Percentiles rank a stretch among this genome's conserved stretches.
Evolutionary conservation across 148 eudicot species (phyloP).

Genomic region (Spergularia marina): DNA sequence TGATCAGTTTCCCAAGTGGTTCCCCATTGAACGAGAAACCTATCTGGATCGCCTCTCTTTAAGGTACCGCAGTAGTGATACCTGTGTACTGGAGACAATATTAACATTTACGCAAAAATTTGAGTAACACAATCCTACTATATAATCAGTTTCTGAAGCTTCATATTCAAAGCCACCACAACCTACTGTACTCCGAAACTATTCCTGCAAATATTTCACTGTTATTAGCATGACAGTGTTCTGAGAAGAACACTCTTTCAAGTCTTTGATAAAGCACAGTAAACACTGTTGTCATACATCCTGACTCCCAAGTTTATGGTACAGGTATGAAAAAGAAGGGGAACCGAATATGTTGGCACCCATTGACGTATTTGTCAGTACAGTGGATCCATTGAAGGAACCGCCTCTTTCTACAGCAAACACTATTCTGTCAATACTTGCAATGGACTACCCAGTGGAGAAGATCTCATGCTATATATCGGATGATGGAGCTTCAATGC

Average conservation of each 20-base stretch:
- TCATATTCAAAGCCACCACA: too few species aligned
- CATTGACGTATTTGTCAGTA: slow-evolving; percentile 91
- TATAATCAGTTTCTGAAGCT: too few species aligned
- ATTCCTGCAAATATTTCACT: too few species aligned
- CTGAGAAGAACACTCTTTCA: background rate
- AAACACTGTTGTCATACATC: background rate
- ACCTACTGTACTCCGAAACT: too few species aligned
- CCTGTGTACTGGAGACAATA: background rate
- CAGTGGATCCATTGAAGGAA: slow-evolving; percentile 97
- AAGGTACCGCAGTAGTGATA: slow-evolving; percentile 44
- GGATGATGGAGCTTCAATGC: slow-evolving; percentile 99
- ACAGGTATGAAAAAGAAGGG: slow-evolving; percentile 96
- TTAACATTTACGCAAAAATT: too few species aligned
- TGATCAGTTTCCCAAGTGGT: slow-evolving; percentile 99
- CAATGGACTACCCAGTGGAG: slow-evolving; percentile 95
- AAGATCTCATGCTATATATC: slow-evolving; percentile 95
- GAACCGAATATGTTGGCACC: slow-evolving; percentile 93
- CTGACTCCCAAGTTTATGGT: slow-evolving; percentile 24
- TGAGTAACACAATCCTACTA: too few species aligned
- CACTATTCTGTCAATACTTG: slow-evolving; percentile 82
- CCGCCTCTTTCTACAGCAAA: slow-evolving; percentile 90
- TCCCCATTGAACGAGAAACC: slow-evolving; percentile 93
- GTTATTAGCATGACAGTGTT: too few species aligned
- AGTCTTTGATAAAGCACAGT: background rate
- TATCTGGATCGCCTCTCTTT: slow-evolving; percentile 97